Conservation (phyloP, 306 rosid genomes). For the Corylus heterophylla region DNA sequence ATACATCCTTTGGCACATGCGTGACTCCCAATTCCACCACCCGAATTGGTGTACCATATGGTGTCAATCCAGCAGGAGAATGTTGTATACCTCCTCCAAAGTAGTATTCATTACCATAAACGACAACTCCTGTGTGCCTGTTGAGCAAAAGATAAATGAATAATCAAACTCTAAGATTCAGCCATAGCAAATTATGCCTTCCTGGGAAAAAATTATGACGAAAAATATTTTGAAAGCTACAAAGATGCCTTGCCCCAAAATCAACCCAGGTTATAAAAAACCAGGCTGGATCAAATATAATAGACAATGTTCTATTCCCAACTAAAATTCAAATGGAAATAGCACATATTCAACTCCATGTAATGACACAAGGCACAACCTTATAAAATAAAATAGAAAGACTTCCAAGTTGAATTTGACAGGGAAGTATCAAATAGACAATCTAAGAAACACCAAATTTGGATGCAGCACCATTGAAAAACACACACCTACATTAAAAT, state of each 20-base stretch:
- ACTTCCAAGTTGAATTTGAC: background rate
- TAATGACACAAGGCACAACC: background rate
- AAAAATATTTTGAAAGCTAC: background rate
- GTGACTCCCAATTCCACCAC: conserved; percentile 79
- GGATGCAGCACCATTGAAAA: background rate
- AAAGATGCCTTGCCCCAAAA: background rate
- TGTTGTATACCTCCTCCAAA: conserved; percentile 97
- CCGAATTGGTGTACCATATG: conserved; percentile 77
- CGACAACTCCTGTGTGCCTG: conserved; percentile 96
- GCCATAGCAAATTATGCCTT: background rate
- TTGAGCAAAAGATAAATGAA: background rate
- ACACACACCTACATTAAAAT: background rate
- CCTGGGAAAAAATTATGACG: too few species aligned
- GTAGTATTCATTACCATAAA: conserved; percentile 84
- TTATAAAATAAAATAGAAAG: background rate
- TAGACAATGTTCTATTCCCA: background rate
- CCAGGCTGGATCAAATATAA: background rate
- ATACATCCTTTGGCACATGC: conserved; percentile 85
- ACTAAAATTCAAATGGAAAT: background rate
- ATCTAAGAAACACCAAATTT: background rate
- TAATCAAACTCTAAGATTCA: background rate
- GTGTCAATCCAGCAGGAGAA: conserved; percentile 66
- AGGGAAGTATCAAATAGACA: background rate
- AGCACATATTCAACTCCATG: background rate
- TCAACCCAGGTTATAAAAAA: background rate